Percentiles rank a stretch among this genome's conserved stretches.
Conservation (phyloP, 345 rosid genomes). For the Brassica nigra region DNA sequence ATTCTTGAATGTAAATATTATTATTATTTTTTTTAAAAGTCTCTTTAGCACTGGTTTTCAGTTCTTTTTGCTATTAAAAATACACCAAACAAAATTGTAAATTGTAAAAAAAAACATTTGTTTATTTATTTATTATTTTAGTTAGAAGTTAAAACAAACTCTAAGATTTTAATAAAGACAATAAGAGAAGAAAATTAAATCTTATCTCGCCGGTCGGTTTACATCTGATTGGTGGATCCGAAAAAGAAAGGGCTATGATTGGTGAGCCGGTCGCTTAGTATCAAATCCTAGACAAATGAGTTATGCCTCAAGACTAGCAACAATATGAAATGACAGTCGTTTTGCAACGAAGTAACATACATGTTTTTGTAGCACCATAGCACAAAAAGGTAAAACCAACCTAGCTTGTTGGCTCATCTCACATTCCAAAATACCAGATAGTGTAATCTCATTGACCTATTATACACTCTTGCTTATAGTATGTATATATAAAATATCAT, state of each 20-base stretch:
- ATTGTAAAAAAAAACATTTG: background rate
- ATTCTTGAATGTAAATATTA: background rate
- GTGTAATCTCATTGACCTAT: conserved; percentile 7
- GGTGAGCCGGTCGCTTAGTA: conserved; percentile 13
- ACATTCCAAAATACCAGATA: background rate
- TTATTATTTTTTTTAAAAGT: background rate
- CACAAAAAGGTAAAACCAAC: background rate
- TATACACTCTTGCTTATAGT: background rate
- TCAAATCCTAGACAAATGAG: conserved; percentile 17
- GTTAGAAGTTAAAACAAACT: no score
- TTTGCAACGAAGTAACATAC: background rate
- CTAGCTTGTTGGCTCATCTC: background rate
- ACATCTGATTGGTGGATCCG: conserved; percentile 22
- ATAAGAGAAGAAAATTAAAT: background rate
- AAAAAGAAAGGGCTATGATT: conserved; percentile 18
- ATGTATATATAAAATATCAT: conserved; percentile 17
- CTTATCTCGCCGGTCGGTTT: conserved; percentile 9
- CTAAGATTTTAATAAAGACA: background rate
- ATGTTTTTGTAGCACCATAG: background rate
- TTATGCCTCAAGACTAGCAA: background rate
- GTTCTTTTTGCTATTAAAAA: background rate
- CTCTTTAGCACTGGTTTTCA: background rate
- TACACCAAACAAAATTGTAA: background rate
- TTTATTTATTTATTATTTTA: background rate
- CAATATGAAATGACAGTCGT: conserved; percentile 2